phyloP scores from a whole-genome alignment of 805 yeast species.

The Saccharomycopsis synnaedendra region DNA sequence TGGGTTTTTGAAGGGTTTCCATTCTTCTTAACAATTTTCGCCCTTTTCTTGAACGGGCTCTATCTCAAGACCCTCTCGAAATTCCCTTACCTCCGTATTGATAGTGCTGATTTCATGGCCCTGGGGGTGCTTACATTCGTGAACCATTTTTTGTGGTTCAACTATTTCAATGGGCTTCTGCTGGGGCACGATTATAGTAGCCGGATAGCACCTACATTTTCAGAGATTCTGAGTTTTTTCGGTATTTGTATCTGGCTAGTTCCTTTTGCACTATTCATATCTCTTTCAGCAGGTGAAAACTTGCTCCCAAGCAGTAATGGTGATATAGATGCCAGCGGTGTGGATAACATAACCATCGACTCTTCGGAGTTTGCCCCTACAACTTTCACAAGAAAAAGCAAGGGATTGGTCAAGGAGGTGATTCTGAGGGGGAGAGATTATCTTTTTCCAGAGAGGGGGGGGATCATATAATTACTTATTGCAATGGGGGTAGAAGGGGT shows the following conservation, averaged over 20 bases:
- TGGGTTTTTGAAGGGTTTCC: constrained; percentile 76
- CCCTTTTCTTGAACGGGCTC: constrained; percentile 57
- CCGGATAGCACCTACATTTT: constrained; percentile 59
- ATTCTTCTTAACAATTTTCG: constrained; percentile 48
- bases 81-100: constrained; percentile 75
- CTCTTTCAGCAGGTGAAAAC: constrained; percentile 85
- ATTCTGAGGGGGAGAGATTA: constrained; percentile 40
- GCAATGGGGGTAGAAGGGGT: not conserved
- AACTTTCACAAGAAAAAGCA: constrained; percentile 30
- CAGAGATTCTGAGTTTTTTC: constrained; percentile 91
- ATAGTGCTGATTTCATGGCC: constrained; percentile 57
- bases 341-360: constrained; percentile 21
- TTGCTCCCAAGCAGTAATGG: constrained; percentile 48
- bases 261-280: constrained; percentile 86
- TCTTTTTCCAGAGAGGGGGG: not conserved
- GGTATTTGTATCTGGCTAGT: constrained; percentile 90
- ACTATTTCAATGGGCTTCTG: constrained; percentile 61
- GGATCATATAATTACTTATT: not conserved
- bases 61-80: constrained; percentile 67
- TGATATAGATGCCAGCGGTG: constrained; percentile 21
- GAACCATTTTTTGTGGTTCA: constrained; percentile 87
- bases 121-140: constrained; percentile 63
- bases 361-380: constrained; percentile 23
- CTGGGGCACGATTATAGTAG: constrained; percentile 55
- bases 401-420: constrained; percentile 59